Evolutionary conservation across 1,284 basidiomycete species (phyloP).

Genomic region (Stygiomarasmius scandens): DNA sequence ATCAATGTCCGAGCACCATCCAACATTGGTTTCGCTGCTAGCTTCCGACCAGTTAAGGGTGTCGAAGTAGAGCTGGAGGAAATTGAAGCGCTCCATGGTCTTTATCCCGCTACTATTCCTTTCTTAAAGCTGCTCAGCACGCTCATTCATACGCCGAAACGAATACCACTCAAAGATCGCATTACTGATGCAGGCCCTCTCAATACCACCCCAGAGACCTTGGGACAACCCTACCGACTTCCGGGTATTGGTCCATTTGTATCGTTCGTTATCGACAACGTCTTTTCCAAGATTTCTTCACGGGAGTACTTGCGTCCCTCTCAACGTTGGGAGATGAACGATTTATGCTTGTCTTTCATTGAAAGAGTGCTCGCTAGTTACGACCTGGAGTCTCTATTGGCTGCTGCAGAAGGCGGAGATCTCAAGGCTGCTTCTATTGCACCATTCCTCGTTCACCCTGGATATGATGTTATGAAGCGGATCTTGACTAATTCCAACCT

Average conservation of each 20-base stretch:
- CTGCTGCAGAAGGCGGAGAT: slow-evolving; percentile 49
- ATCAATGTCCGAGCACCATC: slow-evolving; percentile 66
- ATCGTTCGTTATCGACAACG: slow-evolving; percentile 86
- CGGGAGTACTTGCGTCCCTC: slow-evolving; percentile 77
- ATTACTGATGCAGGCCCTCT: slow-evolving; percentile 62
- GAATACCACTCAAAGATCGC: slow-evolving; percentile 60
- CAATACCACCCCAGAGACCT: slow-evolving; percentile 75
- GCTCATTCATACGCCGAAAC: slow-evolving; percentile 78
- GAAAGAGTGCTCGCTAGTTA: slow-evolving; percentile 84
- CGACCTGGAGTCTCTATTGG: slow-evolving; percentile 70
- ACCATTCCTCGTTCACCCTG: slow-evolving; percentile 77
- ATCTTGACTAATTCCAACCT: slow-evolving; percentile 76
- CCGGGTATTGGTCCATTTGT: slow-evolving; percentile 82
- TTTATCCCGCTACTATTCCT: slow-evolving; percentile 87
- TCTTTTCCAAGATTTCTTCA: slow-evolving; percentile 71
- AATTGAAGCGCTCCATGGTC: slow-evolving; percentile 76
- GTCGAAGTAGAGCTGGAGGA: slow-evolving; percentile 85
- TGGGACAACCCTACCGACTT: slow-evolving; percentile 75
- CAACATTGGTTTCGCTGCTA: slow-evolving; percentile 37
- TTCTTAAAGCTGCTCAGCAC: slow-evolving; percentile 85
- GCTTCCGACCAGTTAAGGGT: slow-evolving; percentile 62
- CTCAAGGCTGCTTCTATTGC: slow-evolving; percentile 55
- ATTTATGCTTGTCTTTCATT: slow-evolving; percentile 83
- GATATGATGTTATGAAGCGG: slow-evolving; percentile 84
- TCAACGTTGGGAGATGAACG: slow-evolving; percentile 88